phyloP scores from a whole-genome alignment of 345 rosid species.

The Raphanus sativus region DNA sequence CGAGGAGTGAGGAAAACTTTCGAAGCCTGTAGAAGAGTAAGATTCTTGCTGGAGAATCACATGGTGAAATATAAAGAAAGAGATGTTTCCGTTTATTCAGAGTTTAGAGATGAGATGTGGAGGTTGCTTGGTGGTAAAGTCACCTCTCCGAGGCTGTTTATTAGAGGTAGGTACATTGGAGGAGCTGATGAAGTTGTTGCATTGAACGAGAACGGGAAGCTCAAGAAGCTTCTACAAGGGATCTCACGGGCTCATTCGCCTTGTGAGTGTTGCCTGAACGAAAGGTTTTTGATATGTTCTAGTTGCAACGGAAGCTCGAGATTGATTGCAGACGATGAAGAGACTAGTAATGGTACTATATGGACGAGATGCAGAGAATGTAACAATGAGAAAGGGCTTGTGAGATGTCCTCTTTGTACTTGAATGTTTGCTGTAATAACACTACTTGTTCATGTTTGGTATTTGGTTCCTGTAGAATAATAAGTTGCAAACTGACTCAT shows the following conservation, averaged over 20 bases:
- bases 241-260: constrained; percentile 29
- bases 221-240: constrained; percentile 62
- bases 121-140: constrained; percentile 51
- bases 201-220: constrained; percentile 80
- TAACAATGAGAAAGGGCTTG: not conserved
- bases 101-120: constrained; percentile 81
- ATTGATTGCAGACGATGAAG: constrained; percentile 26
- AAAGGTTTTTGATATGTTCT: constrained; percentile 67
- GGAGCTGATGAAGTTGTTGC: constrained; percentile 77
- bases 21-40: constrained; percentile 63
- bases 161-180: constrained; percentile 76
- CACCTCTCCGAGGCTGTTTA: constrained; percentile 74
- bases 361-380: not conserved
- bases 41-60: constrained; percentile 64
- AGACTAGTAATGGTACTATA: not conserved
- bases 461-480: not conserved
- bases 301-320: constrained; percentile 73
- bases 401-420: not conserved
- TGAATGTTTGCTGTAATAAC: not conserved
- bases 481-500: not conserved
- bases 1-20: constrained; percentile 82
- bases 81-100: constrained; percentile 77
- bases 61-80: constrained; percentile 56
- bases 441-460: not conserved
- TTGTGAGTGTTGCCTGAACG: constrained; percentile 54